phyloP scores from a whole-genome alignment of 2,329 filamentous ascomycete species.

The Diplodia corticola region DNA sequence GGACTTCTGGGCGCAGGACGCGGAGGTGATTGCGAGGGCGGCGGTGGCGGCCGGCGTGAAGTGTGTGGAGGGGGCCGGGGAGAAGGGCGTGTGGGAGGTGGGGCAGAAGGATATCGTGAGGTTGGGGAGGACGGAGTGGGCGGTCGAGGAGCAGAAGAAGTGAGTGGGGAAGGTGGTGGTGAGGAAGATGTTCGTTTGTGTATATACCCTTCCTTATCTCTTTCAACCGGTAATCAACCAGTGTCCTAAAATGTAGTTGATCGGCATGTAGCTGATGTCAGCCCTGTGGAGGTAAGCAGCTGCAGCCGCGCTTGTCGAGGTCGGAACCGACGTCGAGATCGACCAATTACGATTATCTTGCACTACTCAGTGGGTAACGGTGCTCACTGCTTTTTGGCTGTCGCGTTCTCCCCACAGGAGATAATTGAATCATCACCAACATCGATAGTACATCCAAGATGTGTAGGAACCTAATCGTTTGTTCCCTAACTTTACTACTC shows the following conservation, averaged over 20 bases:
- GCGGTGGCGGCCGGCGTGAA: constrained; percentile 60
- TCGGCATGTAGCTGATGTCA: neutral
- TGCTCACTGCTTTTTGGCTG: neutral
- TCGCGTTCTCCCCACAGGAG: neutral
- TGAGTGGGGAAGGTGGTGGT: neutral
- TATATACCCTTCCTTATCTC: neutral
- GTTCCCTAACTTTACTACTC: no score
- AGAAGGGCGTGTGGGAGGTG: constrained; percentile 63
- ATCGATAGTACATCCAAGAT: no score
- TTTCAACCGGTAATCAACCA: neutral
- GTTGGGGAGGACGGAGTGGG: constrained; percentile 60
- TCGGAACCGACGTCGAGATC: neutral
- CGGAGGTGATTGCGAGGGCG: constrained; percentile 68
- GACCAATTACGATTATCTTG: neutral
- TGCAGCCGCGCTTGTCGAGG: neutral
- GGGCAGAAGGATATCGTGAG: constrained; percentile 63
- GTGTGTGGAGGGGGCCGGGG: constrained; percentile 54
- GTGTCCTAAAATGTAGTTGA: neutral
- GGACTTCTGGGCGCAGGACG: constrained; percentile 72
- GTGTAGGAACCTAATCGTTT: no score
- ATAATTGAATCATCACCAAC: no score
- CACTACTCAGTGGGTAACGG: neutral
- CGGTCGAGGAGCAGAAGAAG: constrained; percentile 21
- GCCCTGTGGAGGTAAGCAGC: neutral
- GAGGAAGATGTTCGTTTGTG: neutral